Conservation (phyloP, 192 early-diverging fungal species). For the Oehlia diaphana region DNA sequence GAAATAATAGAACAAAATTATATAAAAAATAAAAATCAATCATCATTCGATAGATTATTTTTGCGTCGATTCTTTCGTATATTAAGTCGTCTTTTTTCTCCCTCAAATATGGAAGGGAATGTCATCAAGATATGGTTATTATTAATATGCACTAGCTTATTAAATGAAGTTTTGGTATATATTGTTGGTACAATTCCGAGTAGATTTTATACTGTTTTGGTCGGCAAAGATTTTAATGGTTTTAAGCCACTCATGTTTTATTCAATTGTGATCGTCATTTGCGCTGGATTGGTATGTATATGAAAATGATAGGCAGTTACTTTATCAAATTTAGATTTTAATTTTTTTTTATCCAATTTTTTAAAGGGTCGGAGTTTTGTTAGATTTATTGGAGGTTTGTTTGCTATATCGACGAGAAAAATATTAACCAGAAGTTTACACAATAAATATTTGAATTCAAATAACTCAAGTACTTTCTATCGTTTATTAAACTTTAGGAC, state of each 20-base stretch:
- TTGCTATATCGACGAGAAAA: conserved; percentile 62
- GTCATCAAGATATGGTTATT: conserved; percentile 44
- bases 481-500: conserved; percentile 49
- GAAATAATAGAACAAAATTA: neutral
- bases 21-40: neutral
- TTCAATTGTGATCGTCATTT: conserved; percentile 56
- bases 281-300: conserved; percentile 56
- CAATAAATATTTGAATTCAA: conserved; percentile 50
- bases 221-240: conserved; percentile 56
- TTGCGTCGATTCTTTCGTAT: conserved; percentile 12
- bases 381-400: conserved; percentile 59
- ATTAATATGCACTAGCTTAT: conserved; percentile 43
- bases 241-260: conserved; percentile 60
- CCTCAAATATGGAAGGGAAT: conserved; percentile 29
- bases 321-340: neutral
- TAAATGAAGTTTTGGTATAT: conserved; percentile 60
- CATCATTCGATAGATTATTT: conserved; percentile 24
- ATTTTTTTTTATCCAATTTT: neutral
- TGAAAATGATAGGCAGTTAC: conserved; percentile 20
- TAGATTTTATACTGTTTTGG: conserved; percentile 73
- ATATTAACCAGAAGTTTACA: conserved; percentile 67
- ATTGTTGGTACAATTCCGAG: conserved; percentile 71
- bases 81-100: conserved; percentile 12
- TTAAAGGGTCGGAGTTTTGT: conserved; percentile 57
- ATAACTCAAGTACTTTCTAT: conserved; percentile 55